A percentile compares a stretch with the other conserved stretches of the same genome.
Evolutionary conservation across 73 alveolate genomes (phyloP).

Genomic region (Tetrahymena borealis): DNA sequence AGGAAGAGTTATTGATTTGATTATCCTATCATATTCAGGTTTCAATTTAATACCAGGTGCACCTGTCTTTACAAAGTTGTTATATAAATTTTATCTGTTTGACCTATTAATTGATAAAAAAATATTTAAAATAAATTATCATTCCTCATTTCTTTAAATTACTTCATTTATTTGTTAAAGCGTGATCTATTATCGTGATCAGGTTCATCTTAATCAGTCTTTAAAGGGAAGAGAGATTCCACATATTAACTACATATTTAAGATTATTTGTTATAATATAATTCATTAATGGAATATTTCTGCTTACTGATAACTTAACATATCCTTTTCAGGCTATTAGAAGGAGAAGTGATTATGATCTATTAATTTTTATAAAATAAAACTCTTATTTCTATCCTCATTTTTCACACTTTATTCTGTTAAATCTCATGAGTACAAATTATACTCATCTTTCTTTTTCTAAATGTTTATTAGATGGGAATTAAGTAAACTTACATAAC

Average conservation of each 20-base stretch:
- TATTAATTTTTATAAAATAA: not conserved
- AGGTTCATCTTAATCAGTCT: constrained; percentile 36
- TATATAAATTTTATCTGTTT: constrained; percentile 18
- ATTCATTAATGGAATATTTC: too few relatives aligned
- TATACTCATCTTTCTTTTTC: too few relatives aligned
- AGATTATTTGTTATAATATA: too few relatives aligned
- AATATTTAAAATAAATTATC: not conserved
- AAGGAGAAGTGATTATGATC: constrained; percentile 36
- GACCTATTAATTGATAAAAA: not conserved
- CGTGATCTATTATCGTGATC: constrained; percentile 4
- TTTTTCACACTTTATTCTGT: too few relatives aligned
- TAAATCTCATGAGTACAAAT: too few relatives aligned
- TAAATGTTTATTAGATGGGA: too few relatives aligned
- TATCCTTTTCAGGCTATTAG: constrained; percentile 55
- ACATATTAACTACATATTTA: not conserved
- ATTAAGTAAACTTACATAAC: too few relatives aligned
- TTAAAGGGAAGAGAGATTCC: constrained; percentile 6
- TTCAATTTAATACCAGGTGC: constrained; percentile 33
- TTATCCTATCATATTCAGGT: constrained; percentile 42
- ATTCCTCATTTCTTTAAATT: not conserved
- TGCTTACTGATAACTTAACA: constrained; percentile 53
- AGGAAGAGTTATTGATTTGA: constrained; percentile 28
- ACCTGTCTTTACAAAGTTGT: constrained; percentile 25
- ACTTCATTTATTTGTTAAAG: not conserved
- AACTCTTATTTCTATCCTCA: too few relatives aligned